These are phyloP conservation scores for Globisporangium cylindrosporum DNA, from an alignment of 352 stramenopile genomes.

Conservation along the genomic window DNA sequence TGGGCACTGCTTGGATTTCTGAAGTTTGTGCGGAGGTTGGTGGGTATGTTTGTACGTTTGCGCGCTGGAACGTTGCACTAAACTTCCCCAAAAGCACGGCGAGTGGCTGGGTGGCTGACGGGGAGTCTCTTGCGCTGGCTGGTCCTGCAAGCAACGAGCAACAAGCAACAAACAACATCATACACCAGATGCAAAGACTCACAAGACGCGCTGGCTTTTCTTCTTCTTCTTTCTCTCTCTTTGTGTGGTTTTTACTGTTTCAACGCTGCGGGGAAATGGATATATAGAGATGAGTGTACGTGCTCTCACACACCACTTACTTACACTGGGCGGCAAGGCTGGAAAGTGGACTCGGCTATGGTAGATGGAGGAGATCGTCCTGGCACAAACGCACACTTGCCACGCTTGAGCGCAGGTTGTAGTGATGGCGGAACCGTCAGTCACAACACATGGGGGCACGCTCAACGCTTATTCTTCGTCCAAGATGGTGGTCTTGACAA, in stretches of 20 bases:
- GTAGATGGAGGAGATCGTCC: neutral
- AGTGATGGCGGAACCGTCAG: neutral
- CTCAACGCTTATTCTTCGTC: constrained; percentile 51
- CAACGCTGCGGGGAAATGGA: constrained; percentile 4
- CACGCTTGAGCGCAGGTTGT: neutral
- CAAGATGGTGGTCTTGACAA: constrained; percentile 95
- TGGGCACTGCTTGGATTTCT: neutral
- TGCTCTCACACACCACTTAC: neutral
- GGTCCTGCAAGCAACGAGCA: neutral
- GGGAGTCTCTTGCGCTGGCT: no score
- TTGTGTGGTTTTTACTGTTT: constrained; percentile 10
- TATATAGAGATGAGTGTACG: constrained; percentile 11
- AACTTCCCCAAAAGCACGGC: neutral
- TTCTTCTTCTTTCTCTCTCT: constrained; percentile 7
- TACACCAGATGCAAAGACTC: neutral
- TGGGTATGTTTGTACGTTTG: neutral
- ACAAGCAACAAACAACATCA: neutral
- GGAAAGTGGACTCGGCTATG: neutral
- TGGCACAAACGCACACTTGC: neutral
- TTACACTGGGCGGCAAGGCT: neutral
- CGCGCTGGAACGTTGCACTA: constrained; percentile 7
- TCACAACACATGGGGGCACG: neutral
- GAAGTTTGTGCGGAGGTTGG: neutral
- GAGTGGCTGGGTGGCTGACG: neutral
- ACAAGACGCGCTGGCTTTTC: neutral